phyloP scores from a whole-genome alignment of 306 rosid species.

The Prunus campanulata region DNA sequence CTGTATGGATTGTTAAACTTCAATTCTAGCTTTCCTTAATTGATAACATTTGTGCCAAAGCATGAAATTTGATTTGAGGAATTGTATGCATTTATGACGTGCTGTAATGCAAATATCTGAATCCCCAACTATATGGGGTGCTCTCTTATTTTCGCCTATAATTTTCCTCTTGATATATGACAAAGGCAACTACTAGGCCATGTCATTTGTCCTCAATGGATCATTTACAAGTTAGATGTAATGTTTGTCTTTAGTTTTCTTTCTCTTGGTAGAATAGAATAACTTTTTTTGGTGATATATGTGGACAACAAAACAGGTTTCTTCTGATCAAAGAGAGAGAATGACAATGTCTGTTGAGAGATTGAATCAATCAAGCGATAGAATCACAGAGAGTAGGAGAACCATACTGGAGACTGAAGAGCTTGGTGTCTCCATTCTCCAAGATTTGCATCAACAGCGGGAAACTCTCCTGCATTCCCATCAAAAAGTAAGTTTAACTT shows the following conservation, averaged over 20 bases:
- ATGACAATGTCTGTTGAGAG: constrained; percentile 81
- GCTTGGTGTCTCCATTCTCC: constrained; percentile 75
- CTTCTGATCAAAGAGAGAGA: constrained; percentile 77
- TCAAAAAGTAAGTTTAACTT: constrained; percentile 44
- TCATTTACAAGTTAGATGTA: constrained; percentile 15
- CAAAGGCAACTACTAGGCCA: background rate
- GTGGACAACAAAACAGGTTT: constrained; percentile 48
- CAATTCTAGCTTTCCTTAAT: background rate
- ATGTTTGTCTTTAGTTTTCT: constrained; percentile 8
- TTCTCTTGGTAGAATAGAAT: background rate
- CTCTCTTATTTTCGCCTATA: background rate
- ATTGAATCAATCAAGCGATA: constrained; percentile 58
- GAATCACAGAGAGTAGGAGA: constrained; percentile 73
- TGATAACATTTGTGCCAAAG: background rate
- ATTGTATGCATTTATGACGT: background rate
- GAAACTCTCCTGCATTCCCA: constrained; percentile 85
- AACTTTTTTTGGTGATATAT: constrained; percentile 1
- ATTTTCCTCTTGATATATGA: background rate
- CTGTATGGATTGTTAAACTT: background rate
- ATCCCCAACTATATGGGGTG: background rate
- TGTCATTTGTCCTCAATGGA: background rate
- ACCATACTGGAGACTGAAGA: constrained; percentile 80
- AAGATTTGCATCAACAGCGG: constrained; percentile 85
- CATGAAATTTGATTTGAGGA: background rate
- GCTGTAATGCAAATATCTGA: background rate